A percentile compares a stretch with the other conserved stretches of the same genome.
These are phyloP conservation scores for Didymella segeticola DNA, from an alignment of 2,329 filamentous ascomycete species.

Conservation along the genomic window DNA sequence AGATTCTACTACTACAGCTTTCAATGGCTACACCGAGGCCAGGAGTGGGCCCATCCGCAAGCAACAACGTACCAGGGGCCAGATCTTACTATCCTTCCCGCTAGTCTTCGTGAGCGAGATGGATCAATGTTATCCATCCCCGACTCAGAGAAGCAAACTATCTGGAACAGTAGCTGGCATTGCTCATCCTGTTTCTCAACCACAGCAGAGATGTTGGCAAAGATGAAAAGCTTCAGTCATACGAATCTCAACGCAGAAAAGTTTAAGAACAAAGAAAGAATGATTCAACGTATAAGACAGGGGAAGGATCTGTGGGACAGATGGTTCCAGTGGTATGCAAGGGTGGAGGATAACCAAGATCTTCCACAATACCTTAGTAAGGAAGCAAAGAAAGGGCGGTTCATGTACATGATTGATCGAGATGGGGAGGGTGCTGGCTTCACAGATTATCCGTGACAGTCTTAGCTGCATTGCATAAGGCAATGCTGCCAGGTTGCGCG, in stretches of 20 bases:
- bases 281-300: constrained; percentile 3
- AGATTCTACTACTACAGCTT: constrained; percentile 17
- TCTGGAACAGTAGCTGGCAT: constrained; percentile 11
- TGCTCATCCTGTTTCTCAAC: constrained; percentile 15
- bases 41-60: constrained; percentile 10
- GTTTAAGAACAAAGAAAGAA: constrained; percentile 7
- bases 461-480: too few species aligned
- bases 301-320: constrained; percentile 14
- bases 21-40: constrained; percentile 12
- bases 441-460: constrained; percentile 8
- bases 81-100: not conserved
- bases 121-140: not conserved
- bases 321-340: constrained; percentile 13
- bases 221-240: constrained; percentile 16
- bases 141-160: not conserved
- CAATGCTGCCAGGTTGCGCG: too few species aligned
- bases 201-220: constrained; percentile 6
- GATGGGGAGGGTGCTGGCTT: constrained; percentile 7
- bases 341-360: constrained; percentile 5
- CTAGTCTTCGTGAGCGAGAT: constrained; percentile 10
- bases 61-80: constrained; percentile 13
- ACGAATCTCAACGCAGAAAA: constrained; percentile 15
- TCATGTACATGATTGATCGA: constrained; percentile 10
- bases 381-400: constrained; percentile 3
- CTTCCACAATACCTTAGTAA: constrained; percentile 5